phyloP scores from a whole-genome alignment of 1,284 basidiomycete genomes.

The Ustilago trichophora region DNA sequence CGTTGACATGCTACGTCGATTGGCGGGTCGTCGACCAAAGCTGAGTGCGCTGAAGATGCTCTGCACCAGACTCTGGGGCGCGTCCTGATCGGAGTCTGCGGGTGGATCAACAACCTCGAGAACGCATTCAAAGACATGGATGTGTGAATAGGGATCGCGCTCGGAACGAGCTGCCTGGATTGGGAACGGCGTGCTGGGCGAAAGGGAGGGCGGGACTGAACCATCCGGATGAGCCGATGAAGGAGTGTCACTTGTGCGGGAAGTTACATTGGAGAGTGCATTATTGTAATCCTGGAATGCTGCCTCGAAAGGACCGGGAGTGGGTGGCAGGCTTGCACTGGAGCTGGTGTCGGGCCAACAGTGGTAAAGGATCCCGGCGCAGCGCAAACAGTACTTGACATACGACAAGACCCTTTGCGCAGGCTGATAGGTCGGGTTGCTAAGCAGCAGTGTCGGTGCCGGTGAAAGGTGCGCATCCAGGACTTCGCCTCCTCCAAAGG shows the following conservation, averaged over 20 bases:
- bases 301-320: conserved; percentile 38
- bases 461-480: conserved; percentile 33
- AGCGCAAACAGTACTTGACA: conserved; percentile 69
- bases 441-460: conserved; percentile 40
- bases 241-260: conserved; percentile 7
- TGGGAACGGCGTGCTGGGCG: conserved; percentile 50
- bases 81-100: conserved; percentile 10
- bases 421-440: conserved; percentile 59
- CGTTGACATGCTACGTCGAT: conserved; percentile 43
- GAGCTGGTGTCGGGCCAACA: conserved; percentile 60
- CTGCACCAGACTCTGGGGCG: conserved; percentile 50
- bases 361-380: conserved; percentile 71
- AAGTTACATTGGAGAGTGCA: conserved; percentile 2
- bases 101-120: conserved; percentile 54
- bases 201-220: conserved; percentile 9
- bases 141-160: conserved; percentile 51
- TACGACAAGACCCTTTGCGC: conserved; percentile 54
- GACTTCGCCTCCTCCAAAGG: conserved; percentile 2
- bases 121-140: conserved; percentile 63
- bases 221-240: conserved; percentile 9
- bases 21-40: conserved; percentile 50
- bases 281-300: conserved; percentile 37
- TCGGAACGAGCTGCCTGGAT: conserved; percentile 34
- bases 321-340: conserved; percentile 19
- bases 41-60: conserved; percentile 58